These are phyloP conservation scores for Leccinum subatratum DNA, from an alignment of 1,284 basidiomycete genomes.

Conservation along the genomic window DNA sequence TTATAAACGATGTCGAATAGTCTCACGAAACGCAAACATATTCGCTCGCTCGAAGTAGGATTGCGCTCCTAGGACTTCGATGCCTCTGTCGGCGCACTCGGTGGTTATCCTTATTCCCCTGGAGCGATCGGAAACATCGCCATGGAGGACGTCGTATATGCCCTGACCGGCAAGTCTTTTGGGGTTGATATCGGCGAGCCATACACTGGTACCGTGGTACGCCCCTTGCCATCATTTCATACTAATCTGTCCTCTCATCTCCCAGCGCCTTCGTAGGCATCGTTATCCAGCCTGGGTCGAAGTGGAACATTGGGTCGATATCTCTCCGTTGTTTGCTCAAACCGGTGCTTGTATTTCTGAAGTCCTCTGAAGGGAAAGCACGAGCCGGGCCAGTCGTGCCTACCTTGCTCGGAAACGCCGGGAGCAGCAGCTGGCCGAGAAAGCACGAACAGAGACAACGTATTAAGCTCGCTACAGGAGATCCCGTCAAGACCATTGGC, in stretches of 20 bases:
- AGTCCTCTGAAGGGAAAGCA: conserved; percentile 62
- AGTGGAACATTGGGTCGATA: conserved; percentile 62
- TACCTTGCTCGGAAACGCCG: conserved; percentile 51
- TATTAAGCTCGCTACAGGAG: conserved; percentile 3
- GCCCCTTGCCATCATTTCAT: neutral
- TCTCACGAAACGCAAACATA: conserved; percentile 88
- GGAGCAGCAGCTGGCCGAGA: conserved; percentile 31
- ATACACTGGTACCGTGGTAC: conserved; percentile 17
- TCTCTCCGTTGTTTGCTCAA: conserved; percentile 64
- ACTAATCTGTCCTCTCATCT: neutral
- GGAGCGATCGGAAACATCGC: conserved; percentile 93
- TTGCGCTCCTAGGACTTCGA: conserved; percentile 71
- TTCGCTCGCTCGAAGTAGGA: conserved; percentile 57
- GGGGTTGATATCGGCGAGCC: conserved; percentile 23
- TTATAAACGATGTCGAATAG: conserved; percentile 37
- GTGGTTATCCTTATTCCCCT: conserved; percentile 93
- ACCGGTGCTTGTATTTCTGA: conserved; percentile 80
- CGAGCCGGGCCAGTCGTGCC: conserved; percentile 80
- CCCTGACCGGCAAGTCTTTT: conserved; percentile 51
- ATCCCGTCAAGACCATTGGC: too few species aligned
- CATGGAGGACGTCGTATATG: conserved; percentile 87
- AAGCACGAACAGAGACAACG: conserved; percentile 14
- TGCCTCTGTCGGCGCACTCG: conserved; percentile 80
- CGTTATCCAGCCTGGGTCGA: conserved; percentile 7
- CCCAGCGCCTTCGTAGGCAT: conserved; percentile 8